Evolutionary conservation across 1,139 yeast genomes (phyloP).

Genomic region (Kodamaea sp.): DNA sequence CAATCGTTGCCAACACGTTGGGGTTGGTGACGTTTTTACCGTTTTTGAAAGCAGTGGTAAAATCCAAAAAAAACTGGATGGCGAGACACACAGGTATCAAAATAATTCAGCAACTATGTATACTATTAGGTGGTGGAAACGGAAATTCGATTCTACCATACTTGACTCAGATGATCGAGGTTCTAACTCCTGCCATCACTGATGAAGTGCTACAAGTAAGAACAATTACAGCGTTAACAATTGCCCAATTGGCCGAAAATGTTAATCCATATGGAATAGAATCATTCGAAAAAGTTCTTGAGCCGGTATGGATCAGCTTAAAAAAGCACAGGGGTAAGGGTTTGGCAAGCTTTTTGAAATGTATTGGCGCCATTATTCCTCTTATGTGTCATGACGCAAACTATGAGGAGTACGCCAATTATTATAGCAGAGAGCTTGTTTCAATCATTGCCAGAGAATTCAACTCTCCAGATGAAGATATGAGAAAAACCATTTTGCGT

Average conservation of each 20-base stretch:
- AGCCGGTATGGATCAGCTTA: constrained; percentile 81
- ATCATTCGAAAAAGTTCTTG: constrained; percentile 70
- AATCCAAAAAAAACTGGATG: constrained; percentile 77
- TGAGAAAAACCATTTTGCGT: constrained; percentile 70
- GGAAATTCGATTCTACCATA: constrained; percentile 65
- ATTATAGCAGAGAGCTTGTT: constrained; percentile 76
- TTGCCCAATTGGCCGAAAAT: constrained; percentile 81
- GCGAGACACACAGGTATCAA: constrained; percentile 88
- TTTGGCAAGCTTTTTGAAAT: constrained; percentile 73
- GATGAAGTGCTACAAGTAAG: constrained; percentile 75
- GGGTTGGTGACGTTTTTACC: constrained; percentile 77
- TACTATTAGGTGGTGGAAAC: constrained; percentile 66
- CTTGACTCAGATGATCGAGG: constrained; percentile 61
- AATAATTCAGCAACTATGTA: constrained; percentile 74
- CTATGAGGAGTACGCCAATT: constrained; percentile 71
- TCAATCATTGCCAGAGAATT: constrained; percentile 70
- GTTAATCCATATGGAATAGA: constrained; percentile 90
- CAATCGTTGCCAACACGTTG: constrained; percentile 79
- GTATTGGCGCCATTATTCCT: constrained; percentile 81
- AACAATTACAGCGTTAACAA: constrained; percentile 67
- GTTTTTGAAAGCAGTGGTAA: constrained; percentile 78
- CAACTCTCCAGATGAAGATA: constrained; percentile 83
- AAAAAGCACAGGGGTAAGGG: constrained; percentile 76
- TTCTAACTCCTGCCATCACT: constrained; percentile 58
- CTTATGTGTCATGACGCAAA: constrained; percentile 63